Conservation (phyloP, 2,329 filamentous ascomycete species). For the Cercospora nicotianae region DNA sequence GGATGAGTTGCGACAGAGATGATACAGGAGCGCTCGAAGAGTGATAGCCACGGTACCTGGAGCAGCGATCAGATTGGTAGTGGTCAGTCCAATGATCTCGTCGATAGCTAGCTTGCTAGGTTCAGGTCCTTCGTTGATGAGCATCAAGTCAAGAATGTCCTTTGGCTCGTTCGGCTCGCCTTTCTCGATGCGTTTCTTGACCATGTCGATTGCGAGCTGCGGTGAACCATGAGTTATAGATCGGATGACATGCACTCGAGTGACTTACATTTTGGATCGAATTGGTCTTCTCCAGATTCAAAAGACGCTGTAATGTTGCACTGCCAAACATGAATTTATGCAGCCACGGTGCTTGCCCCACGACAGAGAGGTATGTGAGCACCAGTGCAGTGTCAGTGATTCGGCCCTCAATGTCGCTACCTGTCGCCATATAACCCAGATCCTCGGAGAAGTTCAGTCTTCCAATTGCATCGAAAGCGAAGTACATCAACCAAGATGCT, state of each 20-base stretch:
- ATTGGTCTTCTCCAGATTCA: neutral
- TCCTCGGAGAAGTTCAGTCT: conserved; percentile 14
- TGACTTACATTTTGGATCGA: neutral
- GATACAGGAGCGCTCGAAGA: conserved; percentile 38
- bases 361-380: neutral
- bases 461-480: neutral
- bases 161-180: neutral
- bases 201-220: neutral
- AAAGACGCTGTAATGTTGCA: neutral
- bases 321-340: neutral
- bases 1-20: conserved; percentile 37
- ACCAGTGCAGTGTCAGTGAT: neutral
- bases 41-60: conserved; percentile 39
- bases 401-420: conserved; percentile 5
- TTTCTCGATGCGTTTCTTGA: neutral
- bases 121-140: neutral
- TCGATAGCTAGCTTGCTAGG: neutral
- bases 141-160: neutral
- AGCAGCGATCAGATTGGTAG: conserved; percentile 19
- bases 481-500: neutral
- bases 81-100: neutral
- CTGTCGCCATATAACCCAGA: conserved; percentile 20
- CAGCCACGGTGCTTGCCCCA: neutral
- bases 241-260: neutral
- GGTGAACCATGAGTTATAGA: neutral